phyloP scores from a whole-genome alignment of 345 rosid genomes.

The Brassica incana region DNA sequence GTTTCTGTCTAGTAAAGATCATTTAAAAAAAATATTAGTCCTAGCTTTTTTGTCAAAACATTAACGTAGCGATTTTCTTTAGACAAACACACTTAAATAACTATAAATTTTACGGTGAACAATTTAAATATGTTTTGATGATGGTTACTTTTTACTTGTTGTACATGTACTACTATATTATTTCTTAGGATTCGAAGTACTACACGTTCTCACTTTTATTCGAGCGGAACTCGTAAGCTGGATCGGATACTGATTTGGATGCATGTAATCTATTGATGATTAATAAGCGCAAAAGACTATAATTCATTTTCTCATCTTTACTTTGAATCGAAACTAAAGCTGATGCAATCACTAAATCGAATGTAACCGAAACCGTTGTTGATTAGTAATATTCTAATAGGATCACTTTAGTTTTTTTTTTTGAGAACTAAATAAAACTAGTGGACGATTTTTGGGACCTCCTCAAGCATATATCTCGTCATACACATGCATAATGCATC shows the following conservation, averaged over 20 bases:
- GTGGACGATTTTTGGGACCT: slow-evolving; percentile 35
- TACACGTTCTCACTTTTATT: slow-evolving; percentile 28
- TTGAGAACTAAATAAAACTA: slow-evolving; percentile 9
- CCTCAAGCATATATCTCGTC: slow-evolving; percentile 26
- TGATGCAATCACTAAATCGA: slow-evolving; percentile 24
- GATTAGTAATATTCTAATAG: slow-evolving; percentile 26
- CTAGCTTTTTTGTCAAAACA: background rate
- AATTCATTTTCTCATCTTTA: background rate
- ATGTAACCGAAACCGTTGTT: slow-evolving; percentile 40
- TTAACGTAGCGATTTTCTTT: background rate
- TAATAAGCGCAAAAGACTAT: background rate
- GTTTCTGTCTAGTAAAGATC: background rate
- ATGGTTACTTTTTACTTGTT: background rate
- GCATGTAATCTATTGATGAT: slow-evolving; percentile 17
- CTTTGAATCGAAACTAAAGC: slow-evolving; percentile 29
- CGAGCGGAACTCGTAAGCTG: slow-evolving; percentile 4
- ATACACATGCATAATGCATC: slow-evolving; percentile 15
- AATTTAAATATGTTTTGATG: background rate
- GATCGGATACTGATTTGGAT: slow-evolving; percentile 14
- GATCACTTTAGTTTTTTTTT: slow-evolving; percentile 6
- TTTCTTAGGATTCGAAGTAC: slow-evolving; percentile 6
- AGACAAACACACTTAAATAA: background rate
- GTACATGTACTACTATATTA: slow-evolving; percentile 7
- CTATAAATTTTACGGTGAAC: background rate
- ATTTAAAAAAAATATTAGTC: background rate